Percentiles rank a stretch among this genome's conserved stretches.
Conservation (phyloP, 805 yeast genomes). For the Metschnikowia gelsemii region DNA sequence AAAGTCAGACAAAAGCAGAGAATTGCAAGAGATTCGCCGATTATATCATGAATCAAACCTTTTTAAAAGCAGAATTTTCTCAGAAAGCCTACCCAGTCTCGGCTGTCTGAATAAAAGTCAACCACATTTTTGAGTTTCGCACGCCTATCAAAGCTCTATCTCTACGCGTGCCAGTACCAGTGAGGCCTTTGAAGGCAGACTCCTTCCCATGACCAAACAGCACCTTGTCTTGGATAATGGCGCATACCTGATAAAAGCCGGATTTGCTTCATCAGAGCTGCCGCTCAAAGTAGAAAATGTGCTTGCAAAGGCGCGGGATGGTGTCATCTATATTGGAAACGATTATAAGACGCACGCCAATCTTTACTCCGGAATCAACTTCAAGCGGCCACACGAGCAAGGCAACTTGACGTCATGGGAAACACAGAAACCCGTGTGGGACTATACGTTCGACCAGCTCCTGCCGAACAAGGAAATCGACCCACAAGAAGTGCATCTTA, state of each 20-base stretch:
- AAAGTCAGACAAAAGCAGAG: no score
- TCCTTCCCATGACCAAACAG: constrained; percentile 8
- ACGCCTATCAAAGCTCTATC: not conserved
- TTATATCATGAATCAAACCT: no score
- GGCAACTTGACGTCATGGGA: constrained; percentile 94
- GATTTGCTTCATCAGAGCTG: constrained; percentile 24
- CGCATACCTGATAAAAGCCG: constrained; percentile 69
- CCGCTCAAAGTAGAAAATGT: constrained; percentile 66
- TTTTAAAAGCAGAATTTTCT: no score
- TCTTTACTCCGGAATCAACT: constrained; percentile 71
- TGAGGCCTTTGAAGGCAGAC: no score
- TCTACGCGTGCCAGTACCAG: no score
- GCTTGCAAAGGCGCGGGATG: constrained; percentile 72
- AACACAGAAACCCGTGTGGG: constrained; percentile 87
- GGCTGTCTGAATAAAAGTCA: no score
- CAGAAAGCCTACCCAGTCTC: no score
- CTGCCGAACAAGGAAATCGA: constrained; percentile 42
- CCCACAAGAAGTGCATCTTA: constrained; percentile 53
- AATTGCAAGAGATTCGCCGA: no score
- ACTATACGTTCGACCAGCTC: constrained; percentile 54
- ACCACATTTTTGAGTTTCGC: no score
- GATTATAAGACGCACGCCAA: constrained; percentile 61
- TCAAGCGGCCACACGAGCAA: constrained; percentile 80
- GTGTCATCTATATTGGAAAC: constrained; percentile 64
- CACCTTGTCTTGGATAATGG: constrained; percentile 83